Base-by-base conservation (phyloP, 371 early-diverging fungal genomes). In the Phascolomyces articulosus region DNA sequence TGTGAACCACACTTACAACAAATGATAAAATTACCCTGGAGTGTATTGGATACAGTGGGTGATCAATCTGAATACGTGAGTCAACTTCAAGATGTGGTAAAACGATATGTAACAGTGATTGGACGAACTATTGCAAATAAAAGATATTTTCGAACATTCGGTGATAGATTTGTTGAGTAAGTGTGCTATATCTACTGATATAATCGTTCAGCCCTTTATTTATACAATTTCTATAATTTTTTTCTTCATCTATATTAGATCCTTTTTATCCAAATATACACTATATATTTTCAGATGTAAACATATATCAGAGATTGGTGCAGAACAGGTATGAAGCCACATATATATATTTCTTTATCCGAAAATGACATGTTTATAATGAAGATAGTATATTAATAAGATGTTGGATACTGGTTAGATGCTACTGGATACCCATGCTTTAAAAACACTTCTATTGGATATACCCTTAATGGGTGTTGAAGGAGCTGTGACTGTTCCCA, bases 11-110 rank as follows among this genome's bases (percentile, higher is more conserved):
- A 89, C 1, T 70, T 96, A 23, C 71, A 80, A 1, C 68, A 83
- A 55, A 93, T 96, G 93, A 64, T 86, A 16, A 82, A 83, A 63
- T 73, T 90, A 16, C 84, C 87, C 4, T 98, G 98, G 98, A 87
- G 85, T 6, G 83, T 84, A 0, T 68, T 96, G 66, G 89, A 91
- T 58, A 76, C 88, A 2, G 97, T 96, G 9, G 98, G 97, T 9
- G 98, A 98, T 72, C 96, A 96, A 69, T 94, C 95, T 0, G 91
- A 87, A 56, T 96, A 96, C 75, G 89, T 97, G 23, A 84, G 85
- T 2, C 72, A 78, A 65, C 80, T 94, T 29, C 86, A 87, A 28
- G 77, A 73, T 16, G 77, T 78, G 6, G 72, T 93, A 15, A 71
- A 71, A 38, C 67, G 70, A 1, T 77, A 82, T 51, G 79, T 90